Base-by-base conservation (phyloP, 176 grass and related monocot species). In the Eleusine coracana region DNA sequence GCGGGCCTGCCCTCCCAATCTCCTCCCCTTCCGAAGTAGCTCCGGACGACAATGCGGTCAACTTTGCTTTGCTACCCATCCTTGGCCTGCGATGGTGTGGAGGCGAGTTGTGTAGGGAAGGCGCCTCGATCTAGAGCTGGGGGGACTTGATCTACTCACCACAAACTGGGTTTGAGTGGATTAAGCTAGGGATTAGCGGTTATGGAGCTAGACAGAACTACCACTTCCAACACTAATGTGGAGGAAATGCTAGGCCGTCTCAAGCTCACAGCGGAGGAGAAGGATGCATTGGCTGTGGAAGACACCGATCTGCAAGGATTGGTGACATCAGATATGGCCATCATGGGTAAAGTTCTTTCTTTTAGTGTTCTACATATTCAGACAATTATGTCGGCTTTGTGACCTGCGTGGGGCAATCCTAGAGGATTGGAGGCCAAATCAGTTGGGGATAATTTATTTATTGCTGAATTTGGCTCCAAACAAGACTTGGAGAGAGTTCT, bases 301-400 rank as follows among this genome's bases (percentile, higher is more conserved):
- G 75, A 77, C 20, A 9, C 16, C 7, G 16, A 23, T 9, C 5
- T 29, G 6, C 58, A 77, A 10, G 38, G 42, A 8, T 8, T 64
- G 7, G 75, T 27, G 3, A 63, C n/a, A 5, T 11, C 27, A 1
- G 40, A 77, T 2, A 25, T n/a, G 6, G 59, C 23, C 5, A 12
- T 77, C 39, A 64, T 77, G 6, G 72, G 56, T 20, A 64, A 64
- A 58, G 75, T 77, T 14, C 3, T 77, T 2, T 77, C 58, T 2
- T 4, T 58, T 0, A 63, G 12, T 10, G 20, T 3, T 16, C 38
- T 77, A 0, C n/a, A 63, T 16, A 41, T 77, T 8, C 13, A 63
- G 1, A 77, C 56, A 1, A 77, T 77, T n/a, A 63, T 77, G 58
- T 6, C 56, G 1, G 14, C 36, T 1, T 3, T 76, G 0, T n/a